Conservation (phyloP, 2,329 filamentous ascomycete genomes). For the Sclerotinia spermophila region DNA sequence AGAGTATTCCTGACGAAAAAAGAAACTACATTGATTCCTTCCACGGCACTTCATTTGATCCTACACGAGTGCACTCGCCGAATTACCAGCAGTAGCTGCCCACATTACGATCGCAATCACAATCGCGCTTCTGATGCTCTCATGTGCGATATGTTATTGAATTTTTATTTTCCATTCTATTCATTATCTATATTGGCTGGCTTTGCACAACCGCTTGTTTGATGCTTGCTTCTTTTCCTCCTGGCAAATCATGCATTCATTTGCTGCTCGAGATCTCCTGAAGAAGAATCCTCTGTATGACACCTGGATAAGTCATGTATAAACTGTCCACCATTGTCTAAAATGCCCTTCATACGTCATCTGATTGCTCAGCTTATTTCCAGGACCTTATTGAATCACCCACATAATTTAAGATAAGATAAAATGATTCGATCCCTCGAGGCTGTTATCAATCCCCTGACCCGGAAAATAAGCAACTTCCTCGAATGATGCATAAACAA, state of each 20-base stretch:
- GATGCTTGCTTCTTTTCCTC: background rate
- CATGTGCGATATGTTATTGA: background rate
- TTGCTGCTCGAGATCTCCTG: background rate
- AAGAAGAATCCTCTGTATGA: too few relatives aligned
- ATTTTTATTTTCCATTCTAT: background rate
- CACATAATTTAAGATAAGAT: background rate
- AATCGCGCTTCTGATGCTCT: too few relatives aligned
- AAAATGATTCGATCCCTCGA: background rate
- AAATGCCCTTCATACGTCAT: background rate
- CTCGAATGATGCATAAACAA: background rate
- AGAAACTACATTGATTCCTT: background rate
- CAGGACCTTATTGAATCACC: background rate
- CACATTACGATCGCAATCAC: background rate
- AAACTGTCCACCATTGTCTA: background rate
- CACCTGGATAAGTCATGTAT: background rate
- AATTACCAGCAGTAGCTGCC: background rate
- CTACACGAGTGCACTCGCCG: background rate
- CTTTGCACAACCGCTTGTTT: background rate
- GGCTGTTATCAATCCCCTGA: too few relatives aligned
- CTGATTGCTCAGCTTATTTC: constrained; percentile 3
- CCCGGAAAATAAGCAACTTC: background rate
- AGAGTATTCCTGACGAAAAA: background rate
- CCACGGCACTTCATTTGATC: background rate
- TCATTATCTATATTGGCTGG: background rate
- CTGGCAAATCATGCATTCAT: background rate